Conservation (phyloP, 2,329 filamentous ascomycete species). For the Aspergillus intermedius region DNA sequence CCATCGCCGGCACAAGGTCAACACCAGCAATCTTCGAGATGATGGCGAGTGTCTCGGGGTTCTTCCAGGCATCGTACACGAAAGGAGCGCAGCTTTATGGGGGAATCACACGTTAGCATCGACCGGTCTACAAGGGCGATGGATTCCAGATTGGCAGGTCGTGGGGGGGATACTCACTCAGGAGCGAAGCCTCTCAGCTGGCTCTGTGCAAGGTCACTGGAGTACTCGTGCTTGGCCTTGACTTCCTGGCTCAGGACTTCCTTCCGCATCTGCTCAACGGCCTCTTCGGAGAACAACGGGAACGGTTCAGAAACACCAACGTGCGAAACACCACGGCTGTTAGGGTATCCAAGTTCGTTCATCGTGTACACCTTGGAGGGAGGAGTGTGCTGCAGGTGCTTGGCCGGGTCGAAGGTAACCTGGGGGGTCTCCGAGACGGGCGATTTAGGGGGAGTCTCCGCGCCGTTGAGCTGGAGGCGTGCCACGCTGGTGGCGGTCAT, state of each 20-base stretch:
- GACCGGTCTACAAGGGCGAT: background rate
- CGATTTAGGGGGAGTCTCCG: slow-evolving; percentile 13
- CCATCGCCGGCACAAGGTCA: slow-evolving; percentile 49
- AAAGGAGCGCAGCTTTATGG: slow-evolving; percentile 55
- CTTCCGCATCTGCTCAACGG: slow-evolving; percentile 54
- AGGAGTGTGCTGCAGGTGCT: slow-evolving; percentile 50
- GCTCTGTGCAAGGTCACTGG: slow-evolving; percentile 53
- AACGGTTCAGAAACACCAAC: slow-evolving; percentile 62
- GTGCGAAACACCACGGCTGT: slow-evolving; percentile 53
- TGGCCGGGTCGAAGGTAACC: slow-evolving; percentile 46
- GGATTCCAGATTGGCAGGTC: background rate
- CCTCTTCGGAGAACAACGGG: slow-evolving; percentile 55
- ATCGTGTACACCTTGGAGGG: slow-evolving; percentile 52
- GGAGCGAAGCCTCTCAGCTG: slow-evolving; percentile 51
- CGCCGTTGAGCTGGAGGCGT: slow-evolving; percentile 15
- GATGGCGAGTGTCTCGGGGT: slow-evolving; percentile 43
- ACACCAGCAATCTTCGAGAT: slow-evolving; percentile 51
- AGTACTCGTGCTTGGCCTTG: slow-evolving; percentile 51
- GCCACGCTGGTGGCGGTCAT: slow-evolving; percentile 17
- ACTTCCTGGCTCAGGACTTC: slow-evolving; percentile 57
- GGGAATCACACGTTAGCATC: background rate
- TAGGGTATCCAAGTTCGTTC: slow-evolving; percentile 54
- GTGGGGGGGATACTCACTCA: slow-evolving; percentile 41
- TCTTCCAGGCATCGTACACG: slow-evolving; percentile 56
- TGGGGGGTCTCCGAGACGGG: slow-evolving; percentile 5